Base-by-base conservation (phyloP, 768 basidiomycete species). In the Termitomyces sp. region DNA sequence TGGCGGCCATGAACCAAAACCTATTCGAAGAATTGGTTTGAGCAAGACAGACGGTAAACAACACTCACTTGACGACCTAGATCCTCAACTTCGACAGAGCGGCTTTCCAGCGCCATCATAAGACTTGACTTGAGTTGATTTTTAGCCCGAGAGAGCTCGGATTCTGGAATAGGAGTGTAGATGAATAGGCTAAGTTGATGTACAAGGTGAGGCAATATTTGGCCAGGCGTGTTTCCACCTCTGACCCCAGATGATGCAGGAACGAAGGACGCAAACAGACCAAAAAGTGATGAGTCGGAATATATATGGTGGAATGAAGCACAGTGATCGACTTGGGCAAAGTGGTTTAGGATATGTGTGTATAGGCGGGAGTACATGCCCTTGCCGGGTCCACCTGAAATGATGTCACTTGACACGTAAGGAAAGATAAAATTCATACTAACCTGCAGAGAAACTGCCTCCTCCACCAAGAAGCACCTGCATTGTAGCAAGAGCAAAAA, bases 361-460 rank as follows among this genome's bases (percentile, higher is more conserved):
- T 98, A 98, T 28, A 98, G 74, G 24, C 96, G 87, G 34, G 94
- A 93, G 77, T 97, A 98, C 96, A 98, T 98, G 63, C 96, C 96
- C 75, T 98, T 98, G 15, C 96, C 96, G 2, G 96, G 96, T 3
- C 96, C 96, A 60, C 96, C 93, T 81, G 62, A 22, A 50, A 48
- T 37, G 51, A 61, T 51, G 53, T 48, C 51, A 49, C 34, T 45
- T 1, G 14, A 34, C 22, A 45, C 24, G 26, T 11, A 15, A 37
- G 7, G 24, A 34, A 21, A 57, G 28, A 51, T 26, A 19, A 17
- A 55, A 49, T 51, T 7, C 17, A 34, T 9, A 59, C 74, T 40
- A 62, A 85, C 84, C 90, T 15, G 96, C 96, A 35, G 94, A 97
- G 78, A 99, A 99, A 68, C 87, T 90, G 17, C 94, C 94, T 8